phyloP scores from a whole-genome alignment of 2,329 filamentous ascomycete species.

The Alternaria ethzedia region DNA sequence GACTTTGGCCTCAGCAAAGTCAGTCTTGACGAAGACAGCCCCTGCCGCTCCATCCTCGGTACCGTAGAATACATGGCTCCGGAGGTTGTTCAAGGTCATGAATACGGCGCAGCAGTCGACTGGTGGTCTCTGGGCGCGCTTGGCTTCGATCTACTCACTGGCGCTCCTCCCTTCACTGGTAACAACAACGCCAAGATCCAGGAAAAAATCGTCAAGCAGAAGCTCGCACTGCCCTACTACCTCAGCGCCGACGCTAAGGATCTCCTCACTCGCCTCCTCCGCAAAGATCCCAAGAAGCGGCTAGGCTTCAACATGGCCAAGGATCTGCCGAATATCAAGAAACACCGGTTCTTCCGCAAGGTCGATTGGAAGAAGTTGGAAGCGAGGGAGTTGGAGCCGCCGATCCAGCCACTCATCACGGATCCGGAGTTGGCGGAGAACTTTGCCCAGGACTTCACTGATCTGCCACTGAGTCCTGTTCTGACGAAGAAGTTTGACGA shows the following conservation, averaged over 20 bases:
- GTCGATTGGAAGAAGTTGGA: slow-evolving; percentile 93
- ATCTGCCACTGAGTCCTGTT: slow-evolving; percentile 78
- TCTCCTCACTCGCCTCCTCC: slow-evolving; percentile 83
- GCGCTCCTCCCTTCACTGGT: slow-evolving; percentile 87
- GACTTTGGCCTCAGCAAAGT: slow-evolving; percentile 98
- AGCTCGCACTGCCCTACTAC: slow-evolving; percentile 87
- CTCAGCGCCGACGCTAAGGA: slow-evolving; percentile 92
- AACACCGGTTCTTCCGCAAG: slow-evolving; percentile 94
- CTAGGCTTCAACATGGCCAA: slow-evolving; percentile 88
- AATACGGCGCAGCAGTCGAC: slow-evolving; percentile 93
- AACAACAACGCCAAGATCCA: slow-evolving; percentile 94
- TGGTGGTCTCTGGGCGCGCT: slow-evolving; percentile 98
- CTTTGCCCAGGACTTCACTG: slow-evolving; percentile 91
- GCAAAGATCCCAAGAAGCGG: slow-evolving; percentile 90
- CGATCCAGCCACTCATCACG: slow-evolving; percentile 91
- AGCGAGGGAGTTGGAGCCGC: slow-evolving; percentile 80
- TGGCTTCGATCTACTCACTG: slow-evolving; percentile 90
- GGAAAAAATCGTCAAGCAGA: slow-evolving; percentile 94
- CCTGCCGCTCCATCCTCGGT: slow-evolving; percentile 88
- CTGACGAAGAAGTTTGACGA: slow-evolving; percentile 41
- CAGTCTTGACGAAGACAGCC: slow-evolving; percentile 72
- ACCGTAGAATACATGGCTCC: slow-evolving; percentile 99
- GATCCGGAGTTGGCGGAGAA: slow-evolving; percentile 97
- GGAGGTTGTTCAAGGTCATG: slow-evolving; percentile 85
- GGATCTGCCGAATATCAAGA: slow-evolving; percentile 84